Evolutionary conservation across 2,329 filamentous ascomycete genomes (phyloP).

Genomic region (Trichophyton schoenleinii): DNA sequence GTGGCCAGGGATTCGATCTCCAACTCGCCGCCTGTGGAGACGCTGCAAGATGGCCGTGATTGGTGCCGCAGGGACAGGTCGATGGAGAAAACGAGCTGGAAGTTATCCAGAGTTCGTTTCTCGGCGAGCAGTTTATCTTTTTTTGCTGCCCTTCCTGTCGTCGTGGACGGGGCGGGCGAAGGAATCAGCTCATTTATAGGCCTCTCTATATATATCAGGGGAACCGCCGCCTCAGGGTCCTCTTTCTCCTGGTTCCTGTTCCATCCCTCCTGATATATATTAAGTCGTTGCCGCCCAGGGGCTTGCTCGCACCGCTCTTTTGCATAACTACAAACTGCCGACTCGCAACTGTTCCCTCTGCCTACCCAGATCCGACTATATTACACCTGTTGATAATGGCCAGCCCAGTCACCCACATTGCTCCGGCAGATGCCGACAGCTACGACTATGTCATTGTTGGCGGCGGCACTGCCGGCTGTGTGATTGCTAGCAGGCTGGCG

Average conservation of each 20-base stretch:
- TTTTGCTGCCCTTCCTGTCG: background rate
- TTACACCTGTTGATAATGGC: background rate
- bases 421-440: slow-evolving; percentile 49
- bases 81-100: background rate
- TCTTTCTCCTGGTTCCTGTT: too few species aligned
- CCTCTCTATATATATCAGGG: background rate
- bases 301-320: background rate
- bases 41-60: background rate
- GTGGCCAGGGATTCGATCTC: background rate
- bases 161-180: background rate
- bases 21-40: background rate
- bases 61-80: background rate
- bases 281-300: background rate
- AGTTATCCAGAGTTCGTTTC: background rate
- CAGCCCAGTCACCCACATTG: slow-evolving; percentile 52
- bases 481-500: slow-evolving; percentile 65
- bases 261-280: background rate
- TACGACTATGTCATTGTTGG: slow-evolving; percentile 81
- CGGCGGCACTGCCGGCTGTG: slow-evolving; percentile 75
- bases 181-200: too few species aligned
- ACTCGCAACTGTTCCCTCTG: background rate
- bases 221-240: background rate
- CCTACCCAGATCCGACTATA: background rate
- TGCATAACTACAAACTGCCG: background rate
- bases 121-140: background rate